Conservation (phyloP, 2,329 filamentous ascomycete genomes). For the Trichophyton verrucosum region DNA sequence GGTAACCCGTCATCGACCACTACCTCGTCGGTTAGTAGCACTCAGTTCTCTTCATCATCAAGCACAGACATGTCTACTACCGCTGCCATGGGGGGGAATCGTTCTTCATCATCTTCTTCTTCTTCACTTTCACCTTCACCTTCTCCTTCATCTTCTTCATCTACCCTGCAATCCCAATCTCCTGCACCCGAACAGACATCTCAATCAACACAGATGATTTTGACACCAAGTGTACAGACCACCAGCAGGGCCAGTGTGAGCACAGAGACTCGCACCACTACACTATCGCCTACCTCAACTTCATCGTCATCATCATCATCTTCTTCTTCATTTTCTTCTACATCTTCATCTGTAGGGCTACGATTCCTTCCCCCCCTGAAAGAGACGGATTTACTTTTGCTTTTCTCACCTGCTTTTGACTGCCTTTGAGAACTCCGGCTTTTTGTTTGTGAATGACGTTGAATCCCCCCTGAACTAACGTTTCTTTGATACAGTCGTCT, state of each 20-base stretch:
- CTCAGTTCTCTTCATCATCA: conserved; percentile 4
- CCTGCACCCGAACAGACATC: background rate
- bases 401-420: background rate
- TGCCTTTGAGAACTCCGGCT: background rate
- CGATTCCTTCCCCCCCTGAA: background rate
- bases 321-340: background rate
- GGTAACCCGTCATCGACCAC: conserved; percentile 11
- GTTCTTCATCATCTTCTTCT: too few relatives aligned
- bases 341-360: conserved; percentile 4
- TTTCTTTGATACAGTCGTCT: background rate
- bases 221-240: conserved; percentile 7
- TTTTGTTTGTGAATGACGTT: background rate
- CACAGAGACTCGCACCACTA: conserved; percentile 8
- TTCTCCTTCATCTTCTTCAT: background rate
- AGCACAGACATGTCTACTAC: background rate
- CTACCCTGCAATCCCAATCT: background rate
- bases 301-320: background rate
- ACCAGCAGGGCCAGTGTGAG: background rate
- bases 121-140: background rate
- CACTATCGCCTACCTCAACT: conserved; percentile 3
- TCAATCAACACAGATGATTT: conserved; percentile 5
- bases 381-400: background rate
- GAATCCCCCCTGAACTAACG: background rate
- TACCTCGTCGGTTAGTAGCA: conserved; percentile 13
- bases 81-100: too few relatives aligned